These are phyloP conservation scores for Irineochytrium annulatum DNA, from an alignment of 192 early-diverging fungal genomes.

Conservation along the genomic window DNA sequence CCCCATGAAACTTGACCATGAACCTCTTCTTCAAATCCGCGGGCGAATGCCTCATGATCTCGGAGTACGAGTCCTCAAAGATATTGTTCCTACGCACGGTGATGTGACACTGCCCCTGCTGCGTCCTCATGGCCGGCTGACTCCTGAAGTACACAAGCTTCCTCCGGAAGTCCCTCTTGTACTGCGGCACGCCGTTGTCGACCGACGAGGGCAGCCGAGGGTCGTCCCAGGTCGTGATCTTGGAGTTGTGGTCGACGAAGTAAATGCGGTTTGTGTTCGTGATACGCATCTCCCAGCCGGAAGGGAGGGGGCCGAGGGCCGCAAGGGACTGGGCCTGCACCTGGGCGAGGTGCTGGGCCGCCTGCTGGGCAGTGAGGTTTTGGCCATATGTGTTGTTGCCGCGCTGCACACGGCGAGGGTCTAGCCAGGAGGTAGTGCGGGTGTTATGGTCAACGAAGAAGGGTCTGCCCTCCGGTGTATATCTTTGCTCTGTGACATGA, in stretches of 20 bases:
- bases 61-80: conserved; percentile 94
- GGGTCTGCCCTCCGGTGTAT: conserved; percentile 68
- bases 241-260: conserved; percentile 98
- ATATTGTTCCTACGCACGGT: conserved; percentile 83
- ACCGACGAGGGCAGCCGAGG: conserved; percentile 49
- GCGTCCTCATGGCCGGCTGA: conserved; percentile 79
- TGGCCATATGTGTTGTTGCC: conserved; percentile 45
- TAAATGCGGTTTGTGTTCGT: conserved; percentile 92
- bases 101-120: conserved; percentile 89
- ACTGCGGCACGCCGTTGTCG: conserved; percentile 88
- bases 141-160: conserved; percentile 96
- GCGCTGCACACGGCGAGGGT: conserved; percentile 54
- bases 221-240: conserved; percentile 98
- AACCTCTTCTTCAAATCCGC: conserved; percentile 92
- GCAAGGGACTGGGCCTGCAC: conserved; percentile 69
- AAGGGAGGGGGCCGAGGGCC: conserved; percentile 84
- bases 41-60: conserved; percentile 89
- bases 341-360: conserved; percentile 45
- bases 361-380: conserved; percentile 48
- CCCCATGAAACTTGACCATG: conserved; percentile 98
- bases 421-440: conserved; percentile 96
- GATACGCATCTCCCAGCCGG: conserved; percentile 98
- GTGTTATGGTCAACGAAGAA: conserved; percentile 99
- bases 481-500: conserved; percentile 28
- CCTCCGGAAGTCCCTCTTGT: conserved; percentile 97